Conservation (phyloP, 257 asterid species). For the Verbena officinalis region DNA sequence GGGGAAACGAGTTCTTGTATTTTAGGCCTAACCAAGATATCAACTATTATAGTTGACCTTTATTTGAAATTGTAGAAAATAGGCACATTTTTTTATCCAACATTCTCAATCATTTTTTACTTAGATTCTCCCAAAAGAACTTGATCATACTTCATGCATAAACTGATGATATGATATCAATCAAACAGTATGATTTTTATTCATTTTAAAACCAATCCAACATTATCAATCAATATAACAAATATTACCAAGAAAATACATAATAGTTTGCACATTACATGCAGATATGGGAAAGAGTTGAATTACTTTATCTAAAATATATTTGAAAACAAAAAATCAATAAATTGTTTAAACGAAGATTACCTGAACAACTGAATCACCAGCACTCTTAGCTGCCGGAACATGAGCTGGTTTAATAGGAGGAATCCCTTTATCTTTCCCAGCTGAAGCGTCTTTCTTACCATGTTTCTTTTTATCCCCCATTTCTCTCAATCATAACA, state of each 20-base stretch:
- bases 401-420: slow-evolving; percentile 32
- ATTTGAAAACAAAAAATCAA: background rate
- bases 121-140: background rate
- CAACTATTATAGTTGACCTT: background rate
- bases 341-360: slow-evolving; percentile 10
- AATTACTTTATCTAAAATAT: background rate
- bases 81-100: background rate
- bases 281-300: slow-evolving; percentile 2
- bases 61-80: background rate
- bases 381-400: slow-evolving; percentile 39
- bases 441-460: slow-evolving; percentile 50
- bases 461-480: slow-evolving; percentile 41
- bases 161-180: background rate
- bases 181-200: too few relatives aligned
- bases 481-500: slow-evolving; percentile 57
- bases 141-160: background rate
- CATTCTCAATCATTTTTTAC: background rate
- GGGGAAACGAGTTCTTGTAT: background rate
- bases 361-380: slow-evolving; percentile 56
- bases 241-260: background rate
- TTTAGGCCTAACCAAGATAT: slow-evolving; percentile 20
- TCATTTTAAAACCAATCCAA: background rate
- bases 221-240: background rate
- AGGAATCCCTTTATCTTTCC: slow-evolving; percentile 40
- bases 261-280: background rate